Base-by-base conservation (phyloP, 345 rosid species). In the Heritiera fomes region DNA sequence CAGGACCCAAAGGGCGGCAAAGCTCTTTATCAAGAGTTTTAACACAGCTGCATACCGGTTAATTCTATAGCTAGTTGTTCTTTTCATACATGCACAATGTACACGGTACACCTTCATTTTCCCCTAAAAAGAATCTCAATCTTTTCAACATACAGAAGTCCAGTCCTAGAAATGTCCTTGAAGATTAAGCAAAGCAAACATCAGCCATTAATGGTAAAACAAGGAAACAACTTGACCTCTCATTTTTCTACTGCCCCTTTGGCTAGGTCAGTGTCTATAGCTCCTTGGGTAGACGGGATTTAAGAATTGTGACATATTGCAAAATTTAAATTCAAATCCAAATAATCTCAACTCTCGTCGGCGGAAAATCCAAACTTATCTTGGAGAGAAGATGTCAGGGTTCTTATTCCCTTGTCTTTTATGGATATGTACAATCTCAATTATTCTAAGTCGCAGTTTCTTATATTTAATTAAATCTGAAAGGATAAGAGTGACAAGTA, bases 321-420 rank as follows among this genome's bases (percentile, higher is more conserved):
- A 34, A 34, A 1, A 34, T 34, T 34, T 34, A 3, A 34, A 34
- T 34, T 34, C 38, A 3, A 34, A 34, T 34, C 38, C 38, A 34
- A 34, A 3, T 34, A 34, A 34, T 34, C 38, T 34, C 38, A 34
- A 34, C 38, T 3, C 38, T 34, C 3, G 3, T 34, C 38, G 77
- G 62, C 68, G 56, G 81, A 75, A 59, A 84, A 76, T 85, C 81
- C 50, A 40, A 47, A 77, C 75, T 78, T 46, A 75, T 79, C 83
- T 65, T 41, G 12, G 40, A n/a, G 69, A 78, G 69, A 80, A 83
- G 47, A 75, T 55, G 12, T 63, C 50, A 12, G 43, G 77, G 61
- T 79, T 79, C 20, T 56, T 79, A 62, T 79, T 79, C 79, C 75
- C 82, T 67, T 28, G 38, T 46, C 49, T 76, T 75, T 62, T 76